Base-by-base conservation (phyloP, 148 eudicot species). In the Camellia granthamiana region DNA sequence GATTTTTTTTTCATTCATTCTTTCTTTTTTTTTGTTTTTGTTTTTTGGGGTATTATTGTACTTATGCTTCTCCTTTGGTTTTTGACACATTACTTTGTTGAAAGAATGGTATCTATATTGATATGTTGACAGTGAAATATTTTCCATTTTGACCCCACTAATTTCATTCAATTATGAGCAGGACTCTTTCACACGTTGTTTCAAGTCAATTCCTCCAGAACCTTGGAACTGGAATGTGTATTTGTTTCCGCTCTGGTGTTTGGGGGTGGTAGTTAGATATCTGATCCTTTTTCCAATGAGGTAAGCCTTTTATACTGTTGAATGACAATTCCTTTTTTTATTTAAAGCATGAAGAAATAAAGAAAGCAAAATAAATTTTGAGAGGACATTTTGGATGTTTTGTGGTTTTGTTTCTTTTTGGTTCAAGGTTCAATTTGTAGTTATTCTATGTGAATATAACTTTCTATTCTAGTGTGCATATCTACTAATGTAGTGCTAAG, bases 161-260 rank as follows among this genome's bases (percentile, higher is more conserved):
- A 19, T 0, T 56, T 83, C 68, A 23, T 44, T 85, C 43, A 13
- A 83, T 56, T 72, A 64, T 85, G 76, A 82, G 59, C 91, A 97
- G 99, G 99, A 97, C 79, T 92, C 99, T 77, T 97, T 97, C 86
- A 97, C 99, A 0, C 93, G 98, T 60, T 97, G 99, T 88, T 97
- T 97, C 89, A 97, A 97, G 91, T 97, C 99, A 60, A 97, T 88
- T 88, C 89, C 98, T 77, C 92, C 97, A 38, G 99, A 97, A 84
- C 98, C 99, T 11, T 97, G 99, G 99, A 94, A 97, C 85, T 94
- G 97, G 98, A 97, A 97, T 82, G 78, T 97, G 42, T 97, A 97
- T 83, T 85, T 97, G 69, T 94, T 97, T 86, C 99, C 98, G 23
- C 80, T 97, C 69, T 97, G 99, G 99, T 97, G 99, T 75, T 77